A percentile compares a stretch with the other conserved stretches of the same genome.
phyloP scores from a whole-genome alignment of 2,329 filamentous ascomycete genomes.

The Podosphaera aphanis region DNA sequence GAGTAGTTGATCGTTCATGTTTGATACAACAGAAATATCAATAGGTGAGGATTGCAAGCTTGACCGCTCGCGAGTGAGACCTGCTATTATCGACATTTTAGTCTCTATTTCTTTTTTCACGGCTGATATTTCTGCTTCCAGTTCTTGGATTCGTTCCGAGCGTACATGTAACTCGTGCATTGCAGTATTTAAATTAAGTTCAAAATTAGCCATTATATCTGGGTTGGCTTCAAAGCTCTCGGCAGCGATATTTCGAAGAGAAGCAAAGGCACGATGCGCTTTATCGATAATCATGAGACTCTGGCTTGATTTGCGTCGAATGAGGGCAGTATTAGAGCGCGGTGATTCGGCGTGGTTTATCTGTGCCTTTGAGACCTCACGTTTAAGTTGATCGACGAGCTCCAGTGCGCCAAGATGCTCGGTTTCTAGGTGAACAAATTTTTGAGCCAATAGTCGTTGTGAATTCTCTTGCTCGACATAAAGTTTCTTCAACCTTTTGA shows the following conservation, averaged over 20 bases:
- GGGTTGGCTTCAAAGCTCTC: conserved; percentile 68
- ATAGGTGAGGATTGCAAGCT: conserved; percentile 68
- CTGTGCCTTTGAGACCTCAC: conserved; percentile 59
- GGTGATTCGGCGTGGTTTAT: conserved; percentile 28
- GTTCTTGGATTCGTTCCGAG: conserved; percentile 70
- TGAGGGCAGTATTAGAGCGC: conserved; percentile 49
- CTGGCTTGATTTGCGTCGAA: conserved; percentile 82
- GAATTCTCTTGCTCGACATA: conserved; percentile 56
- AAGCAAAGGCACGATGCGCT: conserved; percentile 73
- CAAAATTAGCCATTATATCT: conserved; percentile 77
- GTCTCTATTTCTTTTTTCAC: conserved; percentile 91
- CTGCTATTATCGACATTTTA: conserved; percentile 89
- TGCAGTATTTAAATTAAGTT: conserved; percentile 70
- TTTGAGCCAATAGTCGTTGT: conserved; percentile 47
- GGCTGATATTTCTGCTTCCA: conserved; percentile 63
- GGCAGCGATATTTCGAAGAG: conserved; percentile 64
- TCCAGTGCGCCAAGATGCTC: conserved; percentile 64
- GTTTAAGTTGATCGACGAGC: conserved; percentile 77
- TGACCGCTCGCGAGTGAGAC: conserved; percentile 74
- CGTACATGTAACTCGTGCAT: conserved; percentile 78
- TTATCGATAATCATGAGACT: conserved; percentile 71
- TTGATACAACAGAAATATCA: conserved; percentile 76
- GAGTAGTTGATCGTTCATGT: conserved; percentile 68
- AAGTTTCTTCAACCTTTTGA: conserved; percentile 46
- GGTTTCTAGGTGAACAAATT: conserved; percentile 62